Conservation (phyloP, 345 rosid genomes). For the Aegle marmelos region DNA sequence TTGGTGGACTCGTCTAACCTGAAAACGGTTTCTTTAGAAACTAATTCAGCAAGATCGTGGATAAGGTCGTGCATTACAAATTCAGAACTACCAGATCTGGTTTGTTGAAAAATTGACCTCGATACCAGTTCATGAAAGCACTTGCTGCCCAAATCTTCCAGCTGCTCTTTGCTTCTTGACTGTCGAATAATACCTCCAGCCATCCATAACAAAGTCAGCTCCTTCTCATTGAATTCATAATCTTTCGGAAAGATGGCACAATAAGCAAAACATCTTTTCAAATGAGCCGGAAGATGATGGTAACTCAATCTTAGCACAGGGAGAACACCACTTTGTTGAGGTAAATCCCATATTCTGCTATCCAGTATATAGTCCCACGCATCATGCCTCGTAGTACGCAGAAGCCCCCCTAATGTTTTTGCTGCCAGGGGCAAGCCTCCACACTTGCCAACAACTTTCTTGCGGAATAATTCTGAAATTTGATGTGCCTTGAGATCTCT, state of each 20-base stretch:
- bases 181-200: neutral
- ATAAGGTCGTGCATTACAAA: constrained; percentile 3
- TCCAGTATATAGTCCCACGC: neutral
- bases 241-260: neutral
- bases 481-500: neutral
- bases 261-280: constrained; percentile 2
- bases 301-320: neutral
- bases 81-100: neutral
- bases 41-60: neutral
- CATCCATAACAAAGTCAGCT: neutral
- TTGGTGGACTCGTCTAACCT: neutral
- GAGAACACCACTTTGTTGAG: neutral
- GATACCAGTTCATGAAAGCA: neutral
- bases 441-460: no score
- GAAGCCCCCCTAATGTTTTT: neutral
- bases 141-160: neutral
- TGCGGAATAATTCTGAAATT: neutral
- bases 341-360: neutral
- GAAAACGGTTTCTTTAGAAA: neutral
- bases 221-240: neutral
- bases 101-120: constrained; percentile 19
- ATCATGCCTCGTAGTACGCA: neutral
- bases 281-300: neutral
- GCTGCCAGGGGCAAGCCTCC: no score
- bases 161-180: neutral